A percentile compares a stretch with the other conserved stretches of the same genome.
Conservation (phyloP, 2,329 filamentous ascomycete species). For the Ascosphaera pollenicola region DNA sequence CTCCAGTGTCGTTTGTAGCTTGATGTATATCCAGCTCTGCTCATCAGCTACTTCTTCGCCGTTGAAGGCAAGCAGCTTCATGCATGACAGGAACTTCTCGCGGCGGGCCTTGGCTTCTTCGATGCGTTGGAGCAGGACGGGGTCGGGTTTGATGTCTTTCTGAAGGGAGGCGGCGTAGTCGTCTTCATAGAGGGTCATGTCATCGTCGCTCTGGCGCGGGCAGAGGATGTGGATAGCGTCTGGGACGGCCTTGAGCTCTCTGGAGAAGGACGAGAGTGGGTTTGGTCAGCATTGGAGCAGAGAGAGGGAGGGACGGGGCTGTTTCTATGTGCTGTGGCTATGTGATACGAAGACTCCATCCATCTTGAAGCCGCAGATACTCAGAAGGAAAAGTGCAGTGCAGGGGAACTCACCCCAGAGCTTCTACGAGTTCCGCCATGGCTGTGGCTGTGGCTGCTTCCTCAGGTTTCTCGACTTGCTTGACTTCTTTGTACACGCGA, state of each 20-base stretch:
- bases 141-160: slow-evolving; percentile 22
- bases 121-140: slow-evolving; percentile 22
- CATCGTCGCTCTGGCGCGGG: slow-evolving; percentile 39
- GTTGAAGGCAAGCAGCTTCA: slow-evolving; percentile 45
- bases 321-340: no score
- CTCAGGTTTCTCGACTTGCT: no score
- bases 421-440: no score
- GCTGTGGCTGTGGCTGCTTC: no score
- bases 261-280: slow-evolving; percentile 7
- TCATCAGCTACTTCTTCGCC: slow-evolving; percentile 37
- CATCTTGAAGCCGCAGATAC: no score
- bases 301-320: no score
- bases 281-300: no score
- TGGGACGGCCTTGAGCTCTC: slow-evolving; percentile 22
- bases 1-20: slow-evolving; percentile 36
- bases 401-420: no score
- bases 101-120: slow-evolving; percentile 32
- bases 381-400: no score
- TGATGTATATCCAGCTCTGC: slow-evolving; percentile 34
- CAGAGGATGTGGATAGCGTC: slow-evolving; percentile 42
- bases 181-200: slow-evolving; percentile 41
- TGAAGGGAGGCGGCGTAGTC: slow-evolving; percentile 13
- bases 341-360: no score
- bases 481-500: no score
- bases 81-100: slow-evolving; percentile 42